Evolutionary conservation across 2,329 filamentous ascomycete genomes (phyloP), one percentile per base, ranked within the genome.

Genomic region (Fusarium sp.): DNA sequence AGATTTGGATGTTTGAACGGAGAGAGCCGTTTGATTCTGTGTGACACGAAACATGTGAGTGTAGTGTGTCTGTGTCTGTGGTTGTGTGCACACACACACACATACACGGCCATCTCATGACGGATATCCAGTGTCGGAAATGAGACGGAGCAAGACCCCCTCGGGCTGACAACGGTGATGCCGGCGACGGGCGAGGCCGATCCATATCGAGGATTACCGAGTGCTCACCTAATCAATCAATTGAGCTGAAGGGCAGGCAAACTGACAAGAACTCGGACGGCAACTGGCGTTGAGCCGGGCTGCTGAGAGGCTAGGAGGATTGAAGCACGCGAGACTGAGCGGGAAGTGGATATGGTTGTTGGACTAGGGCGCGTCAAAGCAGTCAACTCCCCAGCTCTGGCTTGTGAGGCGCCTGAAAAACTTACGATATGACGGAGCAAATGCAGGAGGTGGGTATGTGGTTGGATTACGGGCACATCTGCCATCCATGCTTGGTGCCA

Each of bases 311-410:
- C 69, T 57, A 65, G 37, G 58, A 37, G 59, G 64, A n/a, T 37
- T 63, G 64, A 62, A 61, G 65, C 62, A 70, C 64, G 50, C 29
- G 40, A 71, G 38, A 27, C 56, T 16, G 20, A 47, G 40, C 60
- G 71, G 73, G 70, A 75, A 71, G 75, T 77, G 75, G 75, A 65
- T 73, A 71, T 52, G 45, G 47, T 50, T 20, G 56, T n/a, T 62
- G 34, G 24, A 69, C 35, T 62, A 18, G 50, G 60, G 67, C 47
- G 62, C 37, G 52, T 31, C 57, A 58, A 27, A 27, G 59, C 47
- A 54, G 11, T 31, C 27, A 31, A 27, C 14, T 60, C 29, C 45
- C 63, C 60, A 64, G 69, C 59, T 57, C 52, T 45, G 50, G 6
- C 62, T 52, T 58, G 14, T 57, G 29, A 66, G 50, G 40, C 31